A percentile compares a stretch with the other conserved stretches of the same genome.
These are phyloP conservation scores for Apiospora saccharicola DNA, from an alignment of 2,329 filamentous ascomycete species.

Conservation along the genomic window DNA sequence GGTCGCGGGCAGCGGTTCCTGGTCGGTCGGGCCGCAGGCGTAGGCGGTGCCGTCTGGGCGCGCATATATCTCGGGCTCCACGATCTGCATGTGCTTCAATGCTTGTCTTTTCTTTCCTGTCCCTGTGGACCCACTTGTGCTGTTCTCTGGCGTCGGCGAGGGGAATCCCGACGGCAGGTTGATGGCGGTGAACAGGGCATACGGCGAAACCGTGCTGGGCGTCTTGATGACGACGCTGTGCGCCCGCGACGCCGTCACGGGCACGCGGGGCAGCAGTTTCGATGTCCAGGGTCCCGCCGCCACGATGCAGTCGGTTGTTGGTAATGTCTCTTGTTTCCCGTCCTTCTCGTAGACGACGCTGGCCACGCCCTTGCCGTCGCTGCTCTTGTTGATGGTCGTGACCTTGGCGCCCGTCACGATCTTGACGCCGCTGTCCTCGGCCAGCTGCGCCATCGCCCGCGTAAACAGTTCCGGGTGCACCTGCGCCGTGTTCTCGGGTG, in stretches of 20 bases:
- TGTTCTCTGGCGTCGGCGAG: slow-evolving; percentile 39
- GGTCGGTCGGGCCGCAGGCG: slow-evolving; percentile 74
- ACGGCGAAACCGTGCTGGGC: slow-evolving; percentile 56
- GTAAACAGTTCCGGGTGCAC: slow-evolving; percentile 83
- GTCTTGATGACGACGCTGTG: slow-evolving; percentile 55
- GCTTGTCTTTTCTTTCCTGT: slow-evolving; percentile 24
- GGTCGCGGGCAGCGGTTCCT: slow-evolving; percentile 67
- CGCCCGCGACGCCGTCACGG: slow-evolving; percentile 50
- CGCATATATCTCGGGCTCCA: slow-evolving; percentile 79
- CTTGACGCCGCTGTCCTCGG: slow-evolving; percentile 62
- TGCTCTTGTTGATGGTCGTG: slow-evolving; percentile 31
- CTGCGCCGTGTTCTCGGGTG: slow-evolving; percentile 72
- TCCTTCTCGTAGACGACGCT: slow-evolving; percentile 32
- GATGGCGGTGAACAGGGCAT: slow-evolving; percentile 77
- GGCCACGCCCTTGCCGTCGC: slow-evolving; percentile 32
- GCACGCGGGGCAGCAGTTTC: slow-evolving; percentile 50
- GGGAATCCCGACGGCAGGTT: slow-evolving; percentile 63
- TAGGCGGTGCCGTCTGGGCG: slow-evolving; percentile 79
- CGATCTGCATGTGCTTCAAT: slow-evolving; percentile 49
- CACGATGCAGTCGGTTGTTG: slow-evolving; percentile 43
- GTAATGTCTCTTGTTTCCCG: slow-evolving; percentile 32
- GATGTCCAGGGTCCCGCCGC: slow-evolving; percentile 56
- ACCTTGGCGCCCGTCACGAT: slow-evolving; percentile 40
- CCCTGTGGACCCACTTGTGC: slow-evolving; percentile 20
- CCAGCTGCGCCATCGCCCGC: slow-evolving; percentile 72